Conservation (phyloP, 441 rosid genomes). For the Euphorbia corollata region DNA sequence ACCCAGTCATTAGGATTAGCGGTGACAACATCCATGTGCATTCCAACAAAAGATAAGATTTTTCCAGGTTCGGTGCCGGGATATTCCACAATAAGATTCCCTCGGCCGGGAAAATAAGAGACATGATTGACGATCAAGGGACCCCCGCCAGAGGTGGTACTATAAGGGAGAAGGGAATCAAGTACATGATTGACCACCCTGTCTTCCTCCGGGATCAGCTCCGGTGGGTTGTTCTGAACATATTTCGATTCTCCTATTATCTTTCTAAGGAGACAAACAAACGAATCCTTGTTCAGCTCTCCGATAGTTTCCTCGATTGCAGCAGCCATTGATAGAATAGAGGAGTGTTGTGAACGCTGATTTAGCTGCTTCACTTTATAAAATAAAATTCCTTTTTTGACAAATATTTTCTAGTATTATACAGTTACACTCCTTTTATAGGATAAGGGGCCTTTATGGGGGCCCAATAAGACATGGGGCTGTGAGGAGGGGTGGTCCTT, state of each 20-base stretch:
- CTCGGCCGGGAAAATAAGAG: conserved; percentile 58
- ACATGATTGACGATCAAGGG: conserved; percentile 68
- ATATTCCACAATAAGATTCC: conserved; percentile 88
- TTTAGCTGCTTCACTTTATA: background rate
- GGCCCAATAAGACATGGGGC: too few species aligned
- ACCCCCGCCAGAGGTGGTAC: conserved; percentile 82
- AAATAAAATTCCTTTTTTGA: too few species aligned
- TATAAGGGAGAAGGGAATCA: conserved; percentile 65
- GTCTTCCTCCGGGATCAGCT: conserved; percentile 79
- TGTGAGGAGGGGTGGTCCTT: too few species aligned
- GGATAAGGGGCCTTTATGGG: too few species aligned
- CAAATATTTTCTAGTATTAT: too few species aligned
- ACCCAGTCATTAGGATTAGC: conserved; percentile 93
- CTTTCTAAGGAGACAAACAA: conserved; percentile 56
- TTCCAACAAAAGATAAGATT: conserved; percentile 87
- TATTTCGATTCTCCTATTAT: conserved; percentile 70
- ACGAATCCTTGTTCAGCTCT: conserved; percentile 50
- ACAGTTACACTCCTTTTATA: too few species aligned
- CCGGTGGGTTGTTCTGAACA: conserved; percentile 94
- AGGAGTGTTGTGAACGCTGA: background rate
- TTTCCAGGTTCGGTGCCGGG: conserved; percentile 79
- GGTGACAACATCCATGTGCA: conserved; percentile 99
- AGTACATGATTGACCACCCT: conserved; percentile 64
- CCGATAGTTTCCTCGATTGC: conserved; percentile 42
- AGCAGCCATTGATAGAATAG: conserved; percentile 14